These are phyloP conservation scores for Rosa hybrid DNA, from an alignment of 331 rosid species.

Conservation along the genomic window DNA sequence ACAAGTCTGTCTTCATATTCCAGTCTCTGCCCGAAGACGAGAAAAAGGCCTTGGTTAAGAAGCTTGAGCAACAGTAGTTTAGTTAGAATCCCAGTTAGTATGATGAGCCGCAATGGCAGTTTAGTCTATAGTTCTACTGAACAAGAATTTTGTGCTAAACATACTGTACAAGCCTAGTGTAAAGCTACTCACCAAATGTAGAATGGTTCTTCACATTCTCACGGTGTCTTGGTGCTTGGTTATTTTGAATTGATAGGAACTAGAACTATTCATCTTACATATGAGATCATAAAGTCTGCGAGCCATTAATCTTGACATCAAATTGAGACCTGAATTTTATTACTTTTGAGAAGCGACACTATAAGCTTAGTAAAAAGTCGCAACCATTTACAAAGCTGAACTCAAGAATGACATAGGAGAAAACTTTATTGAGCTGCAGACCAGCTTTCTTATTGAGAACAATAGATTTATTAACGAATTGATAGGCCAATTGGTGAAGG, in stretches of 20 bases:
- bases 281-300: background rate
- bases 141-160: constrained; percentile 8
- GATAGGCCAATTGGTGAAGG: background rate
- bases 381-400: background rate
- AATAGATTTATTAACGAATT: background rate
- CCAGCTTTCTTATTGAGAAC: background rate
- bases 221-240: background rate
- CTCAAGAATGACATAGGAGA: background rate
- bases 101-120: background rate
- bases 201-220: background rate
- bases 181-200: background rate
- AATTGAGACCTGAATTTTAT: background rate
- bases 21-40: constrained; percentile 63
- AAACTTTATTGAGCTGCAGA: background rate
- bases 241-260: background rate
- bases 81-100: constrained; percentile 20
- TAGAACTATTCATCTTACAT: too few relatives aligned
- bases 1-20: constrained; percentile 87
- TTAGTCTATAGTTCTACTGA: background rate
- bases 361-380: background rate
- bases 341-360: background rate
- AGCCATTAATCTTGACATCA: background rate
- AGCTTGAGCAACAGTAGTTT: constrained; percentile 58
- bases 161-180: constrained; percentile 6
- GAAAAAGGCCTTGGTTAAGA: constrained; percentile 59